Evolutionary conservation across 2,329 filamentous ascomycete genomes (phyloP).

Genomic region (Hymenoscyphus scutula): DNA sequence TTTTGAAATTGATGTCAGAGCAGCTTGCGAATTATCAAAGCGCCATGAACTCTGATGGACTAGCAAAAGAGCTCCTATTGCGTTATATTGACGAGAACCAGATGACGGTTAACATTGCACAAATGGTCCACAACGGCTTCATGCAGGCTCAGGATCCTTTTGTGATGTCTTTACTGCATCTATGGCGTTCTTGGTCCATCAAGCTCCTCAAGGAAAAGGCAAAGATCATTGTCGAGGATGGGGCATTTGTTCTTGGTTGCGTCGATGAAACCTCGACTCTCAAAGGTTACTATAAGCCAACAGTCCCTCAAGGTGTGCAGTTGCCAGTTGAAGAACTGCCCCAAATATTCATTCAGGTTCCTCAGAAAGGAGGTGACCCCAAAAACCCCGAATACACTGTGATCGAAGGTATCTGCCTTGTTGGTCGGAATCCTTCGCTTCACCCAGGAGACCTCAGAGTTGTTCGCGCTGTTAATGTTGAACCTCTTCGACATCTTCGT

Average conservation of each 20-base stretch:
- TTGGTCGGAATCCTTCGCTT: constrained; percentile 90
- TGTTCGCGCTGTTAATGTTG: constrained; percentile 76
- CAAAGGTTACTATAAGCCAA: constrained; percentile 63
- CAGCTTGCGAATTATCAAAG: constrained; percentile 68
- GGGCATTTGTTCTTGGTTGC: constrained; percentile 84
- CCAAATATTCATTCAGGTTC: constrained; percentile 86
- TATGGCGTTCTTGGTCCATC: constrained; percentile 88
- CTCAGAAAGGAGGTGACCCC: constrained; percentile 49
- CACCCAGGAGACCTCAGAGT: constrained; percentile 91
- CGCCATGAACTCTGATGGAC: constrained; percentile 63
- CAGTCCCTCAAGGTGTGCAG: constrained; percentile 37
- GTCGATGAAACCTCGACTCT: constrained; percentile 80
- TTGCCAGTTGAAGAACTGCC: constrained; percentile 55
- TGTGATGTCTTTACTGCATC: constrained; percentile 69
- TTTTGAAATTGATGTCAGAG: constrained; percentile 62
- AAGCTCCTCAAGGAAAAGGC: constrained; percentile 93
- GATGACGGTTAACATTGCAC: constrained; percentile 69
- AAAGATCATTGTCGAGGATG: constrained; percentile 74
- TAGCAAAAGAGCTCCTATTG: constrained; percentile 66
- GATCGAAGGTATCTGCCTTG: constrained; percentile 73
- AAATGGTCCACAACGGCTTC: constrained; percentile 78
- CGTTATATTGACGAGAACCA: constrained; percentile 84
- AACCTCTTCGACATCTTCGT: constrained; percentile 69
- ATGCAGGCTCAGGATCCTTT: constrained; percentile 75
- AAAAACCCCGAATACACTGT: constrained; percentile 51